Evolutionary conservation across 139 green algal species (phyloP).

Genomic region (Closterium sp.): DNA sequence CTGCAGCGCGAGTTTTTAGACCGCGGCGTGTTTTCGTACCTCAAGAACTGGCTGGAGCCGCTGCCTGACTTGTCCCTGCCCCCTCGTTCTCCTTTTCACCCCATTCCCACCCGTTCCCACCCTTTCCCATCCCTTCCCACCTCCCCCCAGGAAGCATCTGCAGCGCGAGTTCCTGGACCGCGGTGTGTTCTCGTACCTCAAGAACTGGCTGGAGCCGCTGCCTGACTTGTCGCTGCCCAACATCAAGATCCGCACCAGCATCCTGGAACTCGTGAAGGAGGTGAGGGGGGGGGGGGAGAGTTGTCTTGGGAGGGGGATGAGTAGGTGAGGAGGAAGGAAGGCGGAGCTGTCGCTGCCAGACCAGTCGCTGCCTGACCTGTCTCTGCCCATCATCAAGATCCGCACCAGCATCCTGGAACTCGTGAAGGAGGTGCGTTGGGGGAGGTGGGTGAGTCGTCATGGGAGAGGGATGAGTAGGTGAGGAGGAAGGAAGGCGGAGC

Average conservation of each 20-base stretch:
- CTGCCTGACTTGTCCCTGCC: too few relatives aligned
- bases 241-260: constrained; percentile 54
- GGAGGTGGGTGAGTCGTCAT: too few relatives aligned
- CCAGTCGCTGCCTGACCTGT: constrained; percentile 63
- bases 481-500: background rate
- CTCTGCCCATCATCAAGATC: constrained; percentile 68
- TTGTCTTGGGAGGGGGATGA: too few relatives aligned
- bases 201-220: constrained; percentile 72
- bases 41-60: constrained; percentile 70
- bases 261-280: constrained; percentile 60
- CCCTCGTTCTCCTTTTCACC: too few relatives aligned
- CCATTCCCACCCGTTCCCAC: too few relatives aligned
- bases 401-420: constrained; percentile 58
- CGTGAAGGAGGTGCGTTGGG: constrained; percentile 42
- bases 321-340: background rate
- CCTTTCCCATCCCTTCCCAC: too few relatives aligned
- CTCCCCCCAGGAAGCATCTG: constrained; percentile 45
- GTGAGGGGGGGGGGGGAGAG: background rate
- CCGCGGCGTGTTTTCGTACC: constrained; percentile 59
- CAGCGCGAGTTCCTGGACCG: constrained; percentile 65
- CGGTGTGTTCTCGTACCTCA: constrained; percentile 64
- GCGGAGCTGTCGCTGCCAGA: too few relatives aligned
- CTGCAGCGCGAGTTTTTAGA: constrained; percentile 67
- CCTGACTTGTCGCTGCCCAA: constrained; percentile 70
- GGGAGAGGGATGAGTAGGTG: too few relatives aligned